Base-by-base conservation (phyloP, 1,284 basidiomycete species). In the Heterobasidion irregulare region DNA sequence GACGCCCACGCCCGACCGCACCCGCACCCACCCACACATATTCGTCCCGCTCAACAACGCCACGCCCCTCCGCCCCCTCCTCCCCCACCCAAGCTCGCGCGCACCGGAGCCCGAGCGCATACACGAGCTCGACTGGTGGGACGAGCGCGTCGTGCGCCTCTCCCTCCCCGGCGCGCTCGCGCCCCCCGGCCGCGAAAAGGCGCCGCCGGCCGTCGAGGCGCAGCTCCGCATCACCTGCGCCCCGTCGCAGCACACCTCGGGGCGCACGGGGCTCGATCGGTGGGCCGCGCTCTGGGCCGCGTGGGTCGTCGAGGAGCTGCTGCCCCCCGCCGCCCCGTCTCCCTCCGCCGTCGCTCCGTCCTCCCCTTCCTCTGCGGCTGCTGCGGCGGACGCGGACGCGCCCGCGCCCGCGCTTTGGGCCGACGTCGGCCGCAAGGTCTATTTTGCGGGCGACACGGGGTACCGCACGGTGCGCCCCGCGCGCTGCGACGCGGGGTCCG, bases 61-160 rank as follows among this genome's bases (percentile, higher is more conserved):
- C 6, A 78, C 72, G 63, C 78, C 82, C 63, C 61, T 70, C n/a
- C 70, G 64, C 47, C 15, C 38, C 2, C 38, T 48, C 5, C 65
- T 75, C 44, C 72, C 70, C 8, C 19, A 26, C 19, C 19, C 19
- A 2, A 26, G 19, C 19, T 3, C 19, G 19, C 19, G 19, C 19
- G 2, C 19, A 26, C 19, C 19, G 2, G 19, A 26, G 15, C 61
- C 62, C 6, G 64, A 65, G 6, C 69, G 76, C 50, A 71, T 80
- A 15, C 77, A 83, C 58, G 78, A 79, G 62, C 71, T 86, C 58
- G 86, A 89, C 68, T 90, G 86, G 86, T 88, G 86, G 83, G 80
- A 84, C 16, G 68, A 71, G 15, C 68, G 73, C 34, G 66, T 71
- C 26, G 59, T 80, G 50, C 62, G 70, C n/a, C 65, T 77, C 48